Base-by-base conservation (phyloP, 495 filamentous ascomycete species). In the Pseudevernia furfuracea region DNA sequence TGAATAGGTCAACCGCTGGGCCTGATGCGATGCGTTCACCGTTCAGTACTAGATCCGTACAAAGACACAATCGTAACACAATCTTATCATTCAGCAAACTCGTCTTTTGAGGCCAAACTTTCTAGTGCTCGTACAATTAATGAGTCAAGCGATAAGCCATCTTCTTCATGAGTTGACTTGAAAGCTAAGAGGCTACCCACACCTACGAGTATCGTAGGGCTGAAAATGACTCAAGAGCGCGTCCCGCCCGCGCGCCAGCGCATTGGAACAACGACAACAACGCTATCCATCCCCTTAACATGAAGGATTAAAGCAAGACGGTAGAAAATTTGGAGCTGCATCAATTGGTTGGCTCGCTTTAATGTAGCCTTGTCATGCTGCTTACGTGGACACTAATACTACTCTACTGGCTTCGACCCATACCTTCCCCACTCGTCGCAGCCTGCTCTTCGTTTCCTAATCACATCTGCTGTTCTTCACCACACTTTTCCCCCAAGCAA, bases 391-490 rank as follows among this genome's bases (percentile, higher is more conserved):
- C 52, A 21, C 52, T 55, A 55, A 10, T 21, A 17, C 25, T 55
- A 55, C 37, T 10, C 53, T 48, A 30, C 32, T 58, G 39, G 39
- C 53, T 63, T 37, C n/a, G 36, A 32, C 19, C 25, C 5, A 37
- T 32, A 32, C 21, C 38, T 34, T 23, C 15, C 2, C 38, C 17
- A 44, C 30, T 38, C 48, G 61, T 48, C 23, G 44, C 34, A 17
- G 66, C 62, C 17, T 68, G 66, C 66, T 60, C 59, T 17, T 21
- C 57, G 5, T 68, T 61, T 19, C 66, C 66, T 28, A 52, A 55
- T 41, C 5, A 59, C n/a, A 36, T 57, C 17, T 68, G 62, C 37
- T 68, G 61, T 64, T 64, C 62, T 46, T 46, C 66, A 15, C n/a
- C 58, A 14, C 4, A 21, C 28, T 15, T 19, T 44, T 48, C 23